Base-by-base conservation (phyloP, 2,329 filamentous ascomycete genomes). In the Colletotrichum sp. region DNA sequence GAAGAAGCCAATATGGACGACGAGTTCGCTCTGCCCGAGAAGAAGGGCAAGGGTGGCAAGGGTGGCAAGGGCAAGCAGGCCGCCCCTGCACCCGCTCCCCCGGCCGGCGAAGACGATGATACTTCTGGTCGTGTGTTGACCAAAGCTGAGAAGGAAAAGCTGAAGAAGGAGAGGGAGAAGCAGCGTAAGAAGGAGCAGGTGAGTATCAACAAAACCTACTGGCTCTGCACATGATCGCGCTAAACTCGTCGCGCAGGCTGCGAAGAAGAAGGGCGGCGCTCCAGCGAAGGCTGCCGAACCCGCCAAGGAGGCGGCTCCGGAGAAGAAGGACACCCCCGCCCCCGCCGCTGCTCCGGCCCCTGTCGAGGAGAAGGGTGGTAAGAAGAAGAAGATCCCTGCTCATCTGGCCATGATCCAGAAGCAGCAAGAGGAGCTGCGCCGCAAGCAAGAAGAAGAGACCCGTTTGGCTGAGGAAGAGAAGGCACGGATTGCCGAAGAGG, bases 131-230 rank as follows among this genome's bases (percentile, higher is more conserved):
- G 93, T 71, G 90, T 99, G 65, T 93, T 99, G 87, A 98, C 95
- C 52, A 99, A 99, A 91, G 97, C 98, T 75, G 96, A 99, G 88
- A 99, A 99, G 89, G 97, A 99, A 85, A 98, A 95, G 87, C 90
- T 96, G 82, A 99, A 96, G 91, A 99, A 98, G 88, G 97, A 99
- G 88, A 93, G 95, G 77, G 97, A 99, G 89, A 99, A 99, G 92
- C 95, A 97, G 88, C 91, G 96, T 80, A 99, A 99, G 89, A 99
- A 96, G 92, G 97, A 99, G 86, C 94, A 99, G 92, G 95, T 97
- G 77, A 65, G 81, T 74, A n/a, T 63, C 52, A 44, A 49, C 18
- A 28, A 15, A 5, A 13, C 18, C 18, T 12, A 24, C 24, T n/a
- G 32, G 8, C 30, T 8, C 12, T 59, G 26, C 7, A 32, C 28